These are phyloP conservation scores for Fusarium sp. DNA, from an alignment of 2,329 filamentous ascomycete genomes.

Conservation along the genomic window DNA sequence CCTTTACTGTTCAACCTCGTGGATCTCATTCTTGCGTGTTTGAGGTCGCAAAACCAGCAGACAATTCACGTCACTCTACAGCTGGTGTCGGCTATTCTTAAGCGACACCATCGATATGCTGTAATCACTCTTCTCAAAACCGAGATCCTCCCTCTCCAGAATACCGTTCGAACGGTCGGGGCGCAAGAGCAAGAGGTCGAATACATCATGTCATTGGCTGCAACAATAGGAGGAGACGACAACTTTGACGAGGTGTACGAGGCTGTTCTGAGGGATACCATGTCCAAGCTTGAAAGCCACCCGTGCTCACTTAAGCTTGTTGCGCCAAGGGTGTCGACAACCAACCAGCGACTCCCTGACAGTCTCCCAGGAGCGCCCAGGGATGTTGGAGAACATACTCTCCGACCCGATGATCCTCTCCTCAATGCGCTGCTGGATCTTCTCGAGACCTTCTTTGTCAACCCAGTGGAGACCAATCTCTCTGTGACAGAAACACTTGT, in stretches of 20 bases:
- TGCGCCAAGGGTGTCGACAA: constrained; percentile 68
- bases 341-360: constrained; percentile 68
- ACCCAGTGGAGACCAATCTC: constrained; percentile 91
- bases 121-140: constrained; percentile 80
- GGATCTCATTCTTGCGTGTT: constrained; percentile 87
- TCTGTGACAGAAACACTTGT: constrained; percentile 87
- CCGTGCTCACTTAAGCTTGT: constrained; percentile 79
- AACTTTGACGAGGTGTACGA: constrained; percentile 81
- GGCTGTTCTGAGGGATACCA: constrained; percentile 77
- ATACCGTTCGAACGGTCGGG: constrained; percentile 74
- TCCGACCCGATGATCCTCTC: constrained; percentile 72
- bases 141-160: constrained; percentile 66
- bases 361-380: constrained; percentile 71
- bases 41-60: constrained; percentile 86
- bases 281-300: constrained; percentile 77
- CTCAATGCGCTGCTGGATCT: constrained; percentile 76
- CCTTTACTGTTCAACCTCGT: constrained; percentile 93
- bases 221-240: constrained; percentile 74
- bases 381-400: constrained; percentile 70
- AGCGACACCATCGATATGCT: constrained; percentile 89
- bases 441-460: constrained; percentile 85
- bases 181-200: constrained; percentile 82
- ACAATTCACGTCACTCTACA: constrained; percentile 92
- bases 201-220: constrained; percentile 75
- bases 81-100: constrained; percentile 85